Evolutionary conservation across 495 filamentous ascomycete species (phyloP).

Genomic region (Sordaria brevicollis): DNA sequence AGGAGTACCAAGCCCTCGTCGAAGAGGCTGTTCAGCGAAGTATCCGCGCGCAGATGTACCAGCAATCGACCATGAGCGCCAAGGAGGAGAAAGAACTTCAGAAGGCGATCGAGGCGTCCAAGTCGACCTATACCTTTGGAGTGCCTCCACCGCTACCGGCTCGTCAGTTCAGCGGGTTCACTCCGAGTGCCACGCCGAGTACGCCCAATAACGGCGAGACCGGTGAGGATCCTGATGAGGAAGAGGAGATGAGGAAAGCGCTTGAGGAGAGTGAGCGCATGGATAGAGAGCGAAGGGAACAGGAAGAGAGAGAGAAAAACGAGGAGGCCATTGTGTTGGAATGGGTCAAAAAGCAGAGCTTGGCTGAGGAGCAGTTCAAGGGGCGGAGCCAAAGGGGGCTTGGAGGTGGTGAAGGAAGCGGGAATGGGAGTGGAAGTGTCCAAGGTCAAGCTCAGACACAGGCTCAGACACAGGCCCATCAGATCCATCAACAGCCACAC

Average conservation of each 20-base stretch:
- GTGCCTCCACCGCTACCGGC: not conserved
- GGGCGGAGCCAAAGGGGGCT: slow-evolving; percentile 12
- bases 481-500: not conserved
- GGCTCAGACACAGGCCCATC: not conserved
- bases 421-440: slow-evolving; percentile 3
- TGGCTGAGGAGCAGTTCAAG: slow-evolving; percentile 50
- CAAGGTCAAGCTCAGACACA: not conserved
- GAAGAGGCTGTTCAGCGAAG: slow-evolving; percentile 50
- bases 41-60: slow-evolving; percentile 24
- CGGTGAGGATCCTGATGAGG: slow-evolving; percentile 22
- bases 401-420: not conserved
- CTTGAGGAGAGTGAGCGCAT: slow-evolving; percentile 38
- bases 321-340: slow-evolving; percentile 69
- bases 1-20: slow-evolving; percentile 44
- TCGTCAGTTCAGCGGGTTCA: not conserved
- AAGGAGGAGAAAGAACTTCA: slow-evolving; percentile 38
- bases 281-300: slow-evolving; percentile 24
- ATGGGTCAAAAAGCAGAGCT: slow-evolving; percentile 68
- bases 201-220: not conserved
- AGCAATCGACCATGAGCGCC: slow-evolving; percentile 13
- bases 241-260: slow-evolving; percentile 31
- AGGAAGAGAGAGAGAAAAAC: slow-evolving; percentile 33
- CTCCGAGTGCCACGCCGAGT: not conserved
- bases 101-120: slow-evolving; percentile 36
- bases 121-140: slow-evolving; percentile 5